Conservation (phyloP, 371 early-diverging fungal genomes). For the Funneliformis caledonium region DNA sequence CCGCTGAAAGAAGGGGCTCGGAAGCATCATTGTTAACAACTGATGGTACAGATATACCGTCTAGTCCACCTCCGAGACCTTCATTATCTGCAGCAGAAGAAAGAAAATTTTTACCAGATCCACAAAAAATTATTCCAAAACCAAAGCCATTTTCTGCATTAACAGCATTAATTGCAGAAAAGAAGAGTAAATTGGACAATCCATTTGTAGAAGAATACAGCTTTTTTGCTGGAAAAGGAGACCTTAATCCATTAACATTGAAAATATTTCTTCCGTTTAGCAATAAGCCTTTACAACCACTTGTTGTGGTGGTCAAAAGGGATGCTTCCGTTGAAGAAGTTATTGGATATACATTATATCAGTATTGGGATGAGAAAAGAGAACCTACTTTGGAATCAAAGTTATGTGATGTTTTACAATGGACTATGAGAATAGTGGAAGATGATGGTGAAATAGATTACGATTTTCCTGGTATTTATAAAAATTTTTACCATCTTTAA, state of each 20-base stretch:
- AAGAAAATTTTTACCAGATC: conserved; percentile 8
- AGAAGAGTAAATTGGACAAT: conserved; percentile 65
- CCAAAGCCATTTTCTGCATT: conserved; percentile 60
- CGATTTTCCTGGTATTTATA: conserved; percentile 84
- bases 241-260: conserved; percentile 61
- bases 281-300: conserved; percentile 57
- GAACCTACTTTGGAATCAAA: conserved; percentile 68
- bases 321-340: conserved; percentile 91
- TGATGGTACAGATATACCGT: background rate
- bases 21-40: conserved; percentile 30
- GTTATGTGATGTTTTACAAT: conserved; percentile 68
- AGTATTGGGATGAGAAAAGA: conserved; percentile 73
- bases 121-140: conserved; percentile 33
- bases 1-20: conserved; percentile 32
- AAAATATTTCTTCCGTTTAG: conserved; percentile 68
- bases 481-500: background rate
- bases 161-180: conserved; percentile 65
- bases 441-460: conserved; percentile 96
- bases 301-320: conserved; percentile 74
- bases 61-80: conserved; percentile 27
- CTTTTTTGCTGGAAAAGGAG: conserved; percentile 66
- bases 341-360: conserved; percentile 85
- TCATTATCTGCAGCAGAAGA: conserved; percentile 30
- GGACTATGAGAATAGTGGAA: conserved; percentile 92
- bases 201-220: conserved; percentile 76